Base-by-base conservation (phyloP, 129 eudicot genomes). In the Flaveria robusta region DNA sequence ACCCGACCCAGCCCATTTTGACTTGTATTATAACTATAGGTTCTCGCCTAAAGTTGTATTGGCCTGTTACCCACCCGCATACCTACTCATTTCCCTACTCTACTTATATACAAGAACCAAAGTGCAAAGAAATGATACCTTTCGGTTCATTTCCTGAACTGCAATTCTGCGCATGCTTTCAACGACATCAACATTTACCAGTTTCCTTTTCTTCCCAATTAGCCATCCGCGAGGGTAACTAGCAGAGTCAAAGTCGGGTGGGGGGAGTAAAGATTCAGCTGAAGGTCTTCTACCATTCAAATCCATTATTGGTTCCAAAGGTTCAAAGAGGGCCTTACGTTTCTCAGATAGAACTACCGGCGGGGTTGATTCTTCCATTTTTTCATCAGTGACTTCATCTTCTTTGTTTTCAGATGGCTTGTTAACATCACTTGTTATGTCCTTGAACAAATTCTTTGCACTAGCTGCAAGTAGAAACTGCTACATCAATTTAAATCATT, bases 131-230 rank as follows among this genome's bases (percentile, higher is more conserved):
- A 56, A 67, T 3, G 52, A n/a, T 77, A 88, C 98, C 92, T 91
- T 91, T 82, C 93, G 80, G 81, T 93, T 93, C 96, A 93, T 93
- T 83, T 93, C 98, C 82, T 93, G 95, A 11, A 93, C 88, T 0
- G 95, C 98, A 24, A 93, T 93, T 75, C 96, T 85, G 7, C 98
- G 88, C 98, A 90, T 93, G 74, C 92, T 93, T 83, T 93, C 98
- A 43, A 93, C 98, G 65, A 93, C 98, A 63, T 93, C 98, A 47
- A 93, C 98, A 54, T 93, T 93, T 20, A 93, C 97, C 2, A 93
- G 97, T 83, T 93, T 93, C 68, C 97, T 81, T 76, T 88, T 93
- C 90, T 93, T 93, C 66, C 98, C 97, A 16, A 88, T 81, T 37
- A 93, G 86, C 98, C 98, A 93, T 22, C 97, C 98, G 59, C 85